Conservation (phyloP, 2,329 filamentous ascomycete genomes). For the Aspergillus flavus region DNA sequence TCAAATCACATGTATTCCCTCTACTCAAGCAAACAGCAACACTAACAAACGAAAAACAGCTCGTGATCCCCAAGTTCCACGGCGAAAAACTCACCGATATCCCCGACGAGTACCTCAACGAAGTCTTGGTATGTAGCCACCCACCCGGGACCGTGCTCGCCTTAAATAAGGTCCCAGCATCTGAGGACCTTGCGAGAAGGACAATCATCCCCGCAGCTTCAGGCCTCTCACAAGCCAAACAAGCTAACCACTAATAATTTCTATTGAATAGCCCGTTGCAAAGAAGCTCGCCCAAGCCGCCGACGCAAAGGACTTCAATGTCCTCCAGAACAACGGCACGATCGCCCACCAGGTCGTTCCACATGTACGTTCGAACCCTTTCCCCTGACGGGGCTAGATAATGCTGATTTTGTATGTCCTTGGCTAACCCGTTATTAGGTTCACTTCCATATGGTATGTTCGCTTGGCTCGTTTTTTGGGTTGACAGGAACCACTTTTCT, state of each 20-base stretch:
- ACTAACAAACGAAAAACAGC: slow-evolving; percentile 55
- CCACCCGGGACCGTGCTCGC: background rate
- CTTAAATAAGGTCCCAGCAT: background rate
- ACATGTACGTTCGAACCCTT: slow-evolving; percentile 64
- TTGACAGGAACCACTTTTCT: background rate
- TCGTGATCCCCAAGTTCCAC: slow-evolving; percentile 95
- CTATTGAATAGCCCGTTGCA: slow-evolving; percentile 64
- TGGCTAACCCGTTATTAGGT: slow-evolving; percentile 56
- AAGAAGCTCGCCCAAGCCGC: slow-evolving; percentile 83
- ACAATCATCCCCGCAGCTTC: background rate
- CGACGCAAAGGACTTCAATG: slow-evolving; percentile 81
- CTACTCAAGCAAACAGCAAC: background rate
- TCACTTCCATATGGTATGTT: slow-evolving; percentile 85
- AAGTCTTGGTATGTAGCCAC: slow-evolving; percentile 68
- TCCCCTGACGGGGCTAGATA: background rate
- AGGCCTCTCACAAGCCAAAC: background rate
- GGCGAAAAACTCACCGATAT: slow-evolving; percentile 90
- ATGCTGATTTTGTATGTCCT: background rate
- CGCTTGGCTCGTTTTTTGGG: background rate
- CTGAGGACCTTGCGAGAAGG: slow-evolving; percentile 1
- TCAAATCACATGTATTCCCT: background rate
- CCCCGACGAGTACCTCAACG: slow-evolving; percentile 80
- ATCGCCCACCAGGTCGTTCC: slow-evolving; percentile 91
- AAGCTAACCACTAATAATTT: background rate
- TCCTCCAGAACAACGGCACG: slow-evolving; percentile 93